Evolutionary conservation across 2,329 filamentous ascomycete species (phyloP).

Genomic region (Trichoderma cornu-damae): DNA sequence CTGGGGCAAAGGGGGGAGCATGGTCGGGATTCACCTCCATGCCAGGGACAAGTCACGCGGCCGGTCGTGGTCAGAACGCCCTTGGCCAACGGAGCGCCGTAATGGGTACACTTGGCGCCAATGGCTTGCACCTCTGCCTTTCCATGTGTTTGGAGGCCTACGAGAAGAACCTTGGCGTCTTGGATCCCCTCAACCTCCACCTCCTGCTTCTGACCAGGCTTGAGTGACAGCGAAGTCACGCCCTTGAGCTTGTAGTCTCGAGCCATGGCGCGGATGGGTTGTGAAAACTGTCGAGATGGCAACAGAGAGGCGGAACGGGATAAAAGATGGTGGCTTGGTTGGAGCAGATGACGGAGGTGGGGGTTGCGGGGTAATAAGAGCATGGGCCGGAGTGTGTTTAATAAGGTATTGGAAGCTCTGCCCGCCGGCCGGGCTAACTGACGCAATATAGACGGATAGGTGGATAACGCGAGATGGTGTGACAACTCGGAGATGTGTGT

Average conservation of each 20-base stretch:
- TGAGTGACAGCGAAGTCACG: constrained; percentile 66
- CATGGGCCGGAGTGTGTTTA: constrained; percentile 7
- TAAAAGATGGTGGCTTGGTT: neutral
- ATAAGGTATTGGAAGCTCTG: constrained; percentile 8
- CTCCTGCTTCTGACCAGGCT: constrained; percentile 79
- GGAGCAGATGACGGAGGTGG: constrained; percentile 13
- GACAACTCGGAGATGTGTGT: neutral
- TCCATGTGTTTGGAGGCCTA: constrained; percentile 32
- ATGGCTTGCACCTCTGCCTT: constrained; percentile 46
- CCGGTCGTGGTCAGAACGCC: constrained; percentile 80
- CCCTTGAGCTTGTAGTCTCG: constrained; percentile 69
- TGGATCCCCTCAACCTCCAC: constrained; percentile 87
- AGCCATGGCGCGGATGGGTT: constrained; percentile 40
- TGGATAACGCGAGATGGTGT: neutral
- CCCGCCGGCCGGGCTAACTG: too few species aligned
- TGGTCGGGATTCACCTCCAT: constrained; percentile 65
- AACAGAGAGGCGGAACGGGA: neutral
- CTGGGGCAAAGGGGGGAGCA: neutral
- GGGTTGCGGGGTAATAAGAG: constrained; percentile 19
- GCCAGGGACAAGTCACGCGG: constrained; percentile 89
- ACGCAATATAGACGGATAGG: neutral
- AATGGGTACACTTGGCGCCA: constrained; percentile 82
- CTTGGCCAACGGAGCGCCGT: constrained; percentile 82
- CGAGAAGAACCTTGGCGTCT: constrained; percentile 76
- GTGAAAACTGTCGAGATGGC: constrained; percentile 23